These are phyloP conservation scores for Candida oleophila DNA, from an alignment of 805 yeast genomes.

Conservation along the genomic window DNA sequence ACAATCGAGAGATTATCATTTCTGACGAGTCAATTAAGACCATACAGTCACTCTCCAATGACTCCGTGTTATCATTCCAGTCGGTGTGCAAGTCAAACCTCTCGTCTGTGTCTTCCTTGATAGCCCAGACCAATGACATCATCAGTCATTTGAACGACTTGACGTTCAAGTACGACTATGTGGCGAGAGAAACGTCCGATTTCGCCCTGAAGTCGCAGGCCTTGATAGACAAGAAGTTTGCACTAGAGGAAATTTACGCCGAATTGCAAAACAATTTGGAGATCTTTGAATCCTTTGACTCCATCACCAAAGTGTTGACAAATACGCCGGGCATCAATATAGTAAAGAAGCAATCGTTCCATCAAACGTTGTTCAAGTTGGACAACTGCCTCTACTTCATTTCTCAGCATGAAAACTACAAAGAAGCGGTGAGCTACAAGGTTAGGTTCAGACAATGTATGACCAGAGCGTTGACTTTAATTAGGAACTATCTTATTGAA, in stretches of 20 bases:
- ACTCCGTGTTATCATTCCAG: conserved; percentile 32
- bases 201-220: conserved; percentile 58
- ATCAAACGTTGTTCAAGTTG: conserved; percentile 47
- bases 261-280: conserved; percentile 50
- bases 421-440: conserved; percentile 66
- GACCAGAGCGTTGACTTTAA: conserved; percentile 74
- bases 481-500: conserved; percentile 62
- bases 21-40: conserved; percentile 38
- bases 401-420: conserved; percentile 48
- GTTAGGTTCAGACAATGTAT: conserved; percentile 80
- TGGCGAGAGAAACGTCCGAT: conserved; percentile 59
- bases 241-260: conserved; percentile 38
- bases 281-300: conserved; percentile 69
- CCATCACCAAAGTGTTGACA: conserved; percentile 65
- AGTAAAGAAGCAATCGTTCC: conserved; percentile 51
- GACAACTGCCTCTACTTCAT: conserved; percentile 69
- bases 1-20: conserved; percentile 42
- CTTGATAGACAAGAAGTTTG: conserved; percentile 46
- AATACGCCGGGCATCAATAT: conserved; percentile 58
- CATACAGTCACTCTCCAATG: conserved; percentile 38
- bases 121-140: conserved; percentile 45
- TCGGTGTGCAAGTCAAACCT: conserved; percentile 29
- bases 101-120: conserved; percentile 29
- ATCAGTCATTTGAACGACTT: conserved; percentile 47
- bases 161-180: conserved; percentile 52